Conservation (phyloP, 177 flowering plant genomes). For the Vitis hybrid region DNA sequence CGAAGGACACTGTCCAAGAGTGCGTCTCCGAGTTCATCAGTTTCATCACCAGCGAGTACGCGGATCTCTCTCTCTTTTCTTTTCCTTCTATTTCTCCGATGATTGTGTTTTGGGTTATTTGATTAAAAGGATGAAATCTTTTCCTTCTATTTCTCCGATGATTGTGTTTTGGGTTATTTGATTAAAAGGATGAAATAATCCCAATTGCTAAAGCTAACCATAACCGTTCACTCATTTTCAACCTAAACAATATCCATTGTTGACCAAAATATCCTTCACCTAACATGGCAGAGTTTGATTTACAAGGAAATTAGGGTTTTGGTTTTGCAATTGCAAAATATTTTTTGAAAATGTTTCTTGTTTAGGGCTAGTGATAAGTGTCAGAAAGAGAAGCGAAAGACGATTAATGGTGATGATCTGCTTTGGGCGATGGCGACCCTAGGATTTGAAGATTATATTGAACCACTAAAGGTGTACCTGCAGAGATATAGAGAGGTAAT, state of each 20-base stretch:
- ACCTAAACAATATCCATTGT: too few species aligned
- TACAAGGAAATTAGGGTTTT: background rate
- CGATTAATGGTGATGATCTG: background rate
- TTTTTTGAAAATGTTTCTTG: background rate
- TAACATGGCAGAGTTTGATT: background rate
- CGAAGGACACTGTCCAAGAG: conserved; percentile 30
- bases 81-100: too few species aligned
- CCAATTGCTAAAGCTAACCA: too few species aligned
- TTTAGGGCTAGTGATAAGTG: conserved; percentile 29
- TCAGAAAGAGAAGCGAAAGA: conserved; percentile 27
- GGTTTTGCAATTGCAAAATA: background rate
- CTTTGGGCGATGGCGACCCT: conserved; percentile 25
- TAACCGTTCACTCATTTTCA: too few species aligned
- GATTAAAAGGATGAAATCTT: too few species aligned
- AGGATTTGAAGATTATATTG: conserved; percentile 26
- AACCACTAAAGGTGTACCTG: conserved; percentile 19
- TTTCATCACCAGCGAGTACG: conserved; percentile 27
- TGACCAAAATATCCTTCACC: too few species aligned
- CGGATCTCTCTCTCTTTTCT: background rate
- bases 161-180: too few species aligned
- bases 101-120: too few species aligned
- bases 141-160: too few species aligned
- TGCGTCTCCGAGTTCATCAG: conserved; percentile 31
- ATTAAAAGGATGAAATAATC: too few species aligned
- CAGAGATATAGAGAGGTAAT: conserved; percentile 26